Percentiles rank a stretch among this genome's conserved stretches.
Evolutionary conservation across 768 basidiomycete species (phyloP).

Genomic region (Leccinum arenicola): DNA sequence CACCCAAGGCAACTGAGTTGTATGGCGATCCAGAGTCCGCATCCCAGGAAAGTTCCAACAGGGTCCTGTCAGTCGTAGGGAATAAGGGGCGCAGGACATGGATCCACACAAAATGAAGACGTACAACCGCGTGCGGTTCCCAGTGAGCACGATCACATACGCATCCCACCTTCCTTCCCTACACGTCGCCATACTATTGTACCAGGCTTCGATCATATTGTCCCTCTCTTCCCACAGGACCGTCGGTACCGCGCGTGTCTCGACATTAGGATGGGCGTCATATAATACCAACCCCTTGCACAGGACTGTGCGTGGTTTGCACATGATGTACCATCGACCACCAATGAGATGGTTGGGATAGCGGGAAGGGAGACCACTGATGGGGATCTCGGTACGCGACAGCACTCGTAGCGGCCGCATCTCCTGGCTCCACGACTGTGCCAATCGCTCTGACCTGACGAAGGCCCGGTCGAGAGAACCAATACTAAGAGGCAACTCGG

Average conservation of each 20-base stretch:
- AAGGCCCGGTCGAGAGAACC: background rate
- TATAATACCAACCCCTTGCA: background rate
- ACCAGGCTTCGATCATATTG: background rate
- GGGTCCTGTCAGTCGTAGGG: background rate
- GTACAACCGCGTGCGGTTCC: background rate
- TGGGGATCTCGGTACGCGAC: background rate
- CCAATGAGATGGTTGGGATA: background rate
- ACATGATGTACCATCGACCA: background rate
- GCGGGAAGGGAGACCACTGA: background rate
- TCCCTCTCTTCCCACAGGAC: background rate
- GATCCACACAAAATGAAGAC: background rate
- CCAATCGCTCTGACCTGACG: background rate
- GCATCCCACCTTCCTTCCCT: background rate
- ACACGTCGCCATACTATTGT: background rate
- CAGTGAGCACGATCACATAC: background rate
- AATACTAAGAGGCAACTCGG: background rate
- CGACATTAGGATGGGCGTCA: background rate
- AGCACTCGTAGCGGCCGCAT: background rate
- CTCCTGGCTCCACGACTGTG: background rate
- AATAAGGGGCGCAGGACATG: background rate
- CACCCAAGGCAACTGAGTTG: background rate
- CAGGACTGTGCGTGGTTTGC: background rate
- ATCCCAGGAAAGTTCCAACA: background rate
- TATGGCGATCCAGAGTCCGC: background rate
- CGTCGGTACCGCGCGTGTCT: background rate